These are phyloP conservation scores for Raffaelea albimanens DNA, from an alignment of 2,329 filamentous ascomycete genomes.

Conservation along the genomic window DNA sequence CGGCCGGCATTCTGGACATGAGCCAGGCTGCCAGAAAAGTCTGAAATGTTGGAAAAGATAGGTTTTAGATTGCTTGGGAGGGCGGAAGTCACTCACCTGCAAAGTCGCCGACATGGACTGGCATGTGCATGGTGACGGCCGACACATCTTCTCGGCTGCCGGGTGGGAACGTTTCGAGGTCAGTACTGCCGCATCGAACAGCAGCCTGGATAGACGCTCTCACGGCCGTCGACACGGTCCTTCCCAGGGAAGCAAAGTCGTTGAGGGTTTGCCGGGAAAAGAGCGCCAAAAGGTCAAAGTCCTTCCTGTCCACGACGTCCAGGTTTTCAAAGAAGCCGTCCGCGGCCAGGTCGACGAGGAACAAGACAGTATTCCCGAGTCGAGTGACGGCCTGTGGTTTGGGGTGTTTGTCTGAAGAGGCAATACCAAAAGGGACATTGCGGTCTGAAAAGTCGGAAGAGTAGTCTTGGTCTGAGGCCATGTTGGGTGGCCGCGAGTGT, in stretches of 20 bases:
- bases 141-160: neutral
- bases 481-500: neutral
- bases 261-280: neutral
- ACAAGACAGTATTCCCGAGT: neutral
- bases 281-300: neutral
- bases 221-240: neutral
- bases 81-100: too few relatives aligned
- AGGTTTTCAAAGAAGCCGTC: too few relatives aligned
- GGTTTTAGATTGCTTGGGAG: too few relatives aligned
- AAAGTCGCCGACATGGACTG: slow-evolving; percentile 45
- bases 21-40: slow-evolving; percentile 44
- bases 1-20: slow-evolving; percentile 40
- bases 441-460: slow-evolving; percentile 31
- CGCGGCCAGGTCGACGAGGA: neutral
- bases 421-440: slow-evolving; percentile 45
- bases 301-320: neutral
- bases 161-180: neutral
- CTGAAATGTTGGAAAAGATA: too few relatives aligned
- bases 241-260: neutral
- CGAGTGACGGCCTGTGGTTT: slow-evolving; percentile 24
- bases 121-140: slow-evolving; percentile 30
- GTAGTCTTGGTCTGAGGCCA: neutral
- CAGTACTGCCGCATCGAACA: neutral
- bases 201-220: neutral
- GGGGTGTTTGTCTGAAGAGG: slow-evolving; percentile 27